Percentiles rank a stretch among this genome's conserved stretches.
These are phyloP conservation scores for Neobulgaria alba DNA, from an alignment of 2,329 filamentous ascomycete species.

Conservation along the genomic window DNA sequence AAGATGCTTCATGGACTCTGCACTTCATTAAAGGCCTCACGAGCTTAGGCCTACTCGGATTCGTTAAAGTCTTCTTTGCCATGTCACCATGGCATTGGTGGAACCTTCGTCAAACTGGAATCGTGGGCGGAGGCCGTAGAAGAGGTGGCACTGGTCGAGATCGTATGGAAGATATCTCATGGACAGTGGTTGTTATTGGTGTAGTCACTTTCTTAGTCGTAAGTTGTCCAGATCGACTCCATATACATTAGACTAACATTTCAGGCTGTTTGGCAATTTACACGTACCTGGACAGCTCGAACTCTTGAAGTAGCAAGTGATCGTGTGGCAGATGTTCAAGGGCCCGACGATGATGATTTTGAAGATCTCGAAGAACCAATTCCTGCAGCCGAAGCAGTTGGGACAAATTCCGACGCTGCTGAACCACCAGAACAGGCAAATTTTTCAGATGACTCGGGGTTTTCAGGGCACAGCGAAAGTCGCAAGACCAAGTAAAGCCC, in stretches of 20 bases:
- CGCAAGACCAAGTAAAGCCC: no score
- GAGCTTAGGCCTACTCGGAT: constrained; percentile 79
- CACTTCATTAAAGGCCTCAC: constrained; percentile 87
- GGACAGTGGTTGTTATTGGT: constrained; percentile 71
- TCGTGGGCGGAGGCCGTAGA: constrained; percentile 41
- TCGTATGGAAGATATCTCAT: constrained; percentile 69
- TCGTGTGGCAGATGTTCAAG: constrained; percentile 73
- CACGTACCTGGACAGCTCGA: constrained; percentile 62
- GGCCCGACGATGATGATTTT: constrained; percentile 46
- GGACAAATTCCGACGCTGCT: no score
- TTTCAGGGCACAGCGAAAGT: no score
- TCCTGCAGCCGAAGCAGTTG: constrained; percentile 1
- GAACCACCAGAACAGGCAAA: no score
- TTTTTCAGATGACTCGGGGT: no score
- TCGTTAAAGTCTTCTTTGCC: constrained; percentile 69
- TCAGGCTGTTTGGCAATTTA: constrained; percentile 72
- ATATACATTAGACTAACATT: neutral
- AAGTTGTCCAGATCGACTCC: constrained; percentile 34
- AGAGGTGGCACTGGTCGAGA: constrained; percentile 62
- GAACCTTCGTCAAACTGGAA: constrained; percentile 56
- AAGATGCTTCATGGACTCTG: constrained; percentile 58
- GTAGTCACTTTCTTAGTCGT: constrained; percentile 70
- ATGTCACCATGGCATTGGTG: constrained; percentile 71
- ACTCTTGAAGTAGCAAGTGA: constrained; percentile 73
- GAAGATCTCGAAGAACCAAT: constrained; percentile 30